A percentile compares a stretch with the other conserved stretches of the same genome.
phyloP scores from a whole-genome alignment of 2,329 filamentous ascomycete species.

The Chaetomiaceae sp. region DNA sequence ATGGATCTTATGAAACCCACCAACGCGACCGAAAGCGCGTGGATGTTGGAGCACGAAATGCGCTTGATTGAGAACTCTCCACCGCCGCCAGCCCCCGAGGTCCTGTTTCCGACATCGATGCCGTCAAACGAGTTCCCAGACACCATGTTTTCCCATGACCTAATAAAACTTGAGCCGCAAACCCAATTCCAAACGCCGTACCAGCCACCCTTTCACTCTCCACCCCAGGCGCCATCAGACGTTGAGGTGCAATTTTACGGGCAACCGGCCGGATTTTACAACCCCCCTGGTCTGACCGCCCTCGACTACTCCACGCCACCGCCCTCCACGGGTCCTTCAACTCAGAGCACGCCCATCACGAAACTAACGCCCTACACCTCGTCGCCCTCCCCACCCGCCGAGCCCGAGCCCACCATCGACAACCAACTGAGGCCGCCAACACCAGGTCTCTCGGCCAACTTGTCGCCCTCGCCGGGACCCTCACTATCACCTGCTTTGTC shows the following conservation, averaged over 20 bases:
- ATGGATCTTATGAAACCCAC: slow-evolving; percentile 48
- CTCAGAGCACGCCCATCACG: slow-evolving; percentile 43
- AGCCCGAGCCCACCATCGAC: slow-evolving; percentile 6
- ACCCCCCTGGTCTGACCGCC: slow-evolving; percentile 21
- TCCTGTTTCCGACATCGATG: background rate
- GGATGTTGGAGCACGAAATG: slow-evolving; percentile 31
- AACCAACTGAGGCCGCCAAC: slow-evolving; percentile 5
- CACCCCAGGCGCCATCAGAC: slow-evolving; percentile 7
- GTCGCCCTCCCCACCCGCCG: slow-evolving; percentile 24
- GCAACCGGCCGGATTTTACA: slow-evolving; percentile 7
- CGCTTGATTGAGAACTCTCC: slow-evolving; percentile 31
- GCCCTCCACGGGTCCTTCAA: slow-evolving; percentile 36
- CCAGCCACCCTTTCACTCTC: slow-evolving; percentile 13
- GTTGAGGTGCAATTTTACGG: slow-evolving; percentile 11
- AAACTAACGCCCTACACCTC: slow-evolving; percentile 30
- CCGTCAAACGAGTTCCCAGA: background rate
- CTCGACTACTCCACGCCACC: slow-evolving; percentile 40
- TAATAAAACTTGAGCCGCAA: slow-evolving; percentile 4
- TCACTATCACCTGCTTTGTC: slow-evolving; percentile 15
- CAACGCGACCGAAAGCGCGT: slow-evolving; percentile 31
- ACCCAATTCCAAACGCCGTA: slow-evolving; percentile 11
- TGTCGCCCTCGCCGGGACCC: slow-evolving; percentile 1
- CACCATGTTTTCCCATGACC: background rate
- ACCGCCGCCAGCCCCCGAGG: slow-evolving; percentile 22
- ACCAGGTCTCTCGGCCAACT: background rate